Evolutionary conservation across 2,329 filamentous ascomycete species (phyloP).

Genomic region (Clarireedia paspali): DNA sequence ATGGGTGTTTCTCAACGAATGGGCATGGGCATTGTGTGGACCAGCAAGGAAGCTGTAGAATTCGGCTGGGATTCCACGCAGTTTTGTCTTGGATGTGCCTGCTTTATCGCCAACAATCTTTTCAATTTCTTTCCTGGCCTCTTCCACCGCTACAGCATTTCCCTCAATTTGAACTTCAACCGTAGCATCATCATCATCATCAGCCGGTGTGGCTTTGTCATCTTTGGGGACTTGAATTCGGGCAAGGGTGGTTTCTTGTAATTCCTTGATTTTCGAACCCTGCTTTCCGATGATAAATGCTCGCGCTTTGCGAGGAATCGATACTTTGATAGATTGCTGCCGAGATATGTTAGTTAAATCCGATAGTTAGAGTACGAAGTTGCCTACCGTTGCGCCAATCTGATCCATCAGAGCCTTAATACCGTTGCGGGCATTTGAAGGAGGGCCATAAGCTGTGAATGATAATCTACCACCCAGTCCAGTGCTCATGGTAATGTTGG

Average conservation of each 20-base stretch:
- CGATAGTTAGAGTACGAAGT: conserved; percentile 6
- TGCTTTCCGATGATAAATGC: conserved; percentile 90
- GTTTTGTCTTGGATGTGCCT: conserved; percentile 70
- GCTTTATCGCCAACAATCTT: conserved; percentile 83
- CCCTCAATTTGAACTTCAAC: conserved; percentile 88
- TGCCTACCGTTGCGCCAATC: conserved; percentile 72
- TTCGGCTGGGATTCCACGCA: conserved; percentile 80
- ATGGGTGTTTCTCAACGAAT: conserved; percentile 58
- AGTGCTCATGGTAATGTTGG: conserved; percentile 69
- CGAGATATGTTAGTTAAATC: conserved; percentile 12
- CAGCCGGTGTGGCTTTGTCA: conserved; percentile 48
- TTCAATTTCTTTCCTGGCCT: conserved; percentile 76
- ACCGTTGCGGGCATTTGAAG: conserved; percentile 57
- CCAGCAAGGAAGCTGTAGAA: conserved; percentile 95
- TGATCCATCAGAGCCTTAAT: conserved; percentile 84
- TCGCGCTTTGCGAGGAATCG: conserved; percentile 75
- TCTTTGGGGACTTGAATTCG: conserved; percentile 82
- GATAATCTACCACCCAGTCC: conserved; percentile 65
- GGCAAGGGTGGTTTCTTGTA: conserved; percentile 85
- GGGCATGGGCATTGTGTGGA: conserved; percentile 59
- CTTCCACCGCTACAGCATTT: conserved; percentile 78
- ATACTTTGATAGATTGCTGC: conserved; percentile 62
- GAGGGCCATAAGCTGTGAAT: conserved; percentile 81
- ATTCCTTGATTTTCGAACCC: conserved; percentile 80
- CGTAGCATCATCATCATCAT: conserved; percentile 73